A percentile compares a stretch with the other conserved stretches of the same genome.
phyloP scores from a whole-genome alignment of 768 basidiomycete genomes.

The Agaricus sinodeliciosus region DNA sequence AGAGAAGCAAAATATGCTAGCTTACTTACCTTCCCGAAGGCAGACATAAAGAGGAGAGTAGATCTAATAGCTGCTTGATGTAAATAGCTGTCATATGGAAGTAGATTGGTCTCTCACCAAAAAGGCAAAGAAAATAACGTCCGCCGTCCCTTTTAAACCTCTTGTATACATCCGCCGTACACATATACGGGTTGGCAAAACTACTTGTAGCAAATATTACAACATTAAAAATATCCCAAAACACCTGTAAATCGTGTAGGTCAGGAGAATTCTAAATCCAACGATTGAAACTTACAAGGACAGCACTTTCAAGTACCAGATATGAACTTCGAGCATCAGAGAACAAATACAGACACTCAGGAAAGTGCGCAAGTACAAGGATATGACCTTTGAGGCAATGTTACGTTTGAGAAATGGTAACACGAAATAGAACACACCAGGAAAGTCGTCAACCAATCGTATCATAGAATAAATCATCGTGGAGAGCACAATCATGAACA shows the following conservation, averaged over 20 bases:
- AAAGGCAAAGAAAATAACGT: constrained; percentile 3
- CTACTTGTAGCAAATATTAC: neutral
- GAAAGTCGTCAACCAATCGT: neutral
- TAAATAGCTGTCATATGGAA: no score
- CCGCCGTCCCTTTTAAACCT: constrained; percentile 1
- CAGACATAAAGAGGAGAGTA: neutral
- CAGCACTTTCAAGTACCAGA: neutral
- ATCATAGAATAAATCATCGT: neutral
- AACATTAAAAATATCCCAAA: constrained; percentile 4
- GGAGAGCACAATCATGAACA: neutral
- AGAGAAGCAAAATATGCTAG: neutral
- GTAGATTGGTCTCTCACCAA: neutral
- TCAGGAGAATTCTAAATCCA: neutral
- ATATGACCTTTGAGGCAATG: neutral
- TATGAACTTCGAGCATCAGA: neutral
- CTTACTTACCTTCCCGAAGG: neutral
- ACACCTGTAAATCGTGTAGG: neutral
- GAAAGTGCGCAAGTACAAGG: neutral
- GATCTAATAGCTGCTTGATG: neutral
- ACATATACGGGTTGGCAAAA: neutral
- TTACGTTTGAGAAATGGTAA: neutral
- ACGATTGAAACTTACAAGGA: neutral
- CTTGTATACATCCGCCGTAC: neutral
- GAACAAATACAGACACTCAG: neutral
- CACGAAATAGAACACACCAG: neutral